Base-by-base conservation (phyloP, 768 basidiomycete genomes). In the Daedaleopsis sinensis region DNA sequence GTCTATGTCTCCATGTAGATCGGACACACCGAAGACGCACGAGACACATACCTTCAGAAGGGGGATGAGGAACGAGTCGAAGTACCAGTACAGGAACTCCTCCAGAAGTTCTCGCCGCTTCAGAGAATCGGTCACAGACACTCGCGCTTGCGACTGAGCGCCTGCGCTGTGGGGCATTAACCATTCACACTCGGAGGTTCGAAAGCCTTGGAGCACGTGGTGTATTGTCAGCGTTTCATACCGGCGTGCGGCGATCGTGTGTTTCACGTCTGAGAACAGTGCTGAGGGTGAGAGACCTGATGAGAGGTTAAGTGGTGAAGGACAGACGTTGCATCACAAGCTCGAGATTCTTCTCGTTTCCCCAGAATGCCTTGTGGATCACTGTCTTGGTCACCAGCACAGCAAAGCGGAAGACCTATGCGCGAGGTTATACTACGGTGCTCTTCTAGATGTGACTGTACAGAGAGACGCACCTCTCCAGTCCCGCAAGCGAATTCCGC, bases 41-140 rank as follows among this genome's bases (percentile, higher is more conserved):
- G 2, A 9, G 7, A 56, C 19, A 70, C 82, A 48, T 63, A 93
- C 96, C 79, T 85, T 89, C 37, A 98, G 72, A 5, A 98, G 76
- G 0, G 90, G 84, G 5, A 91, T 72, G 8, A 98, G 73, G 71
- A 96, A 94, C 0, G 86, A 88, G 68, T 95, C 91, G 59, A 97
- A 93, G 65, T 94, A 89, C 97, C 97, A 99, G 70, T 87, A 91
- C n/a, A 98, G 58, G 68, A 96, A 93, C 53, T 98, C 93, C 70
- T 93, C 87, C 0, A 95, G 68, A 15, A 98, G 73, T 69, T 94
- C 88, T n/a, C 84, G 80, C 18, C 93, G 82, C 72, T 94, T 97
- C 36, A 84, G 66, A 2, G 85, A 75, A 67, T 98, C 95, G 0
- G 85, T 83, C 3, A 84, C 82, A 8, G 84, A 76, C 0, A 86